Evolutionary conservation across 257 asterid species (phyloP), one percentile per base, ranked within the genome.

Genomic region (Plantago major): DNA sequence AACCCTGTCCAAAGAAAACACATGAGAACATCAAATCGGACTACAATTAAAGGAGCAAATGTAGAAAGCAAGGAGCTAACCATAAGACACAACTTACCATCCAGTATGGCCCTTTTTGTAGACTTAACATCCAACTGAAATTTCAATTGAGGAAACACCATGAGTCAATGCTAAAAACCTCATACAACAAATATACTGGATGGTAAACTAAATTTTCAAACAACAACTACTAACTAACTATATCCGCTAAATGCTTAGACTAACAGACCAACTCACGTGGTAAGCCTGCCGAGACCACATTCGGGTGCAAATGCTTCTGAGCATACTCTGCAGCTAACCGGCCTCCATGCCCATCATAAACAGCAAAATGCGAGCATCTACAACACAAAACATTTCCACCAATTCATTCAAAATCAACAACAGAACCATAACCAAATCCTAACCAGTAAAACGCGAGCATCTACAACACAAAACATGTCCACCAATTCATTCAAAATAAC

Each of bases 251-350:
- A 60, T 58, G 74, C 67, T 43, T 75, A 73, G 79, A 72, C 78
- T 68, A 83, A 90, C 95, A 90, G 95, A 90, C 97, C 97, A 84
- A 90, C 97, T 90, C 96, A 90, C 96, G 97, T 87, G 96, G 92
- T 90, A 87, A 90, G 94, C 96, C 97, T 48, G 94, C 90, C 14
- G 79, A 76, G 71, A 90, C 81, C 71, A 90, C 96, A 80, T 84
- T 87, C 64, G 63, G 56, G 66, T 90, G 96, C 67, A 90, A 80
- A 80, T 84, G 86, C 83, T 87, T 90, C 77, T 76, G 85, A 3
- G 92, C 95, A 72, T 87, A 90, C 55, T 84, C 85, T 11, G 96
- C 96, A 42, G 97, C 97, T 69, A 81, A 75, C 42, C 93, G 81
- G 55, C 97, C 96, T 40, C 96, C 96, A 70, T 90, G 97, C 7